Base-by-base conservation (phyloP, 805 yeast species). In the Candida taoyuanica region DNA sequence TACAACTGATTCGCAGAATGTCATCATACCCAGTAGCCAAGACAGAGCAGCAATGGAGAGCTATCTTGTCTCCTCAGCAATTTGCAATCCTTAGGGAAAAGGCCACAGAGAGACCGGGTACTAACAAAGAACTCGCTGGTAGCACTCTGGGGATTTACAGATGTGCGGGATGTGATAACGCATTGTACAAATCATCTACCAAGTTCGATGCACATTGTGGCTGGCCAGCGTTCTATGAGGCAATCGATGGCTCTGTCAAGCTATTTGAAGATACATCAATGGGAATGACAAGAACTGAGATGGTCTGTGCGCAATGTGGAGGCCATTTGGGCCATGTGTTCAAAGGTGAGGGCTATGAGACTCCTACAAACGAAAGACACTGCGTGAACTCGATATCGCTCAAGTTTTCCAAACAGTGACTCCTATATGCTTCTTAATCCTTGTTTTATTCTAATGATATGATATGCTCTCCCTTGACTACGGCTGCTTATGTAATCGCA, bases 141-240 rank as follows among this genome's bases (percentile, higher is more conserved):
- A 63, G 68, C 27, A 58, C 63, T 5, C 49, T 48, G 3, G 98
- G 97, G 1, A 64, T 74, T 3, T 93, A 88, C 60, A 64, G 66
- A 32, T 93, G 99, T 64, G 96, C 84, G 0, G 98, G 82, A 5
- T 93, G 98, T 62, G 71, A 70, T 35, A 66, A 73, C 31, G 95
- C 96, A 11, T 64, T 93, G 21, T 93, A 93, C 61, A 72, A 73
- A 43, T 79, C 95, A 20, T 66, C 71, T 23, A 74, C 96, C 4
- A 91, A 93, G 60, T 93, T 93, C 53, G 80, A 82, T 41, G 77
- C 95, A 11, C 87, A 87, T 37, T 93, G 98, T 61, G 98, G 98
- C 3, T 93, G 98, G 98, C 98, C 98, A 1, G 89, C 96, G 0
- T 93, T 93, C 61, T 91, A 81, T 60, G 83, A 86, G 41, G 96